A percentile compares a stretch with the other conserved stretches of the same genome.
Conservation (phyloP, 2,329 filamentous ascomycete species). For the Biscogniauxia marginata region DNA sequence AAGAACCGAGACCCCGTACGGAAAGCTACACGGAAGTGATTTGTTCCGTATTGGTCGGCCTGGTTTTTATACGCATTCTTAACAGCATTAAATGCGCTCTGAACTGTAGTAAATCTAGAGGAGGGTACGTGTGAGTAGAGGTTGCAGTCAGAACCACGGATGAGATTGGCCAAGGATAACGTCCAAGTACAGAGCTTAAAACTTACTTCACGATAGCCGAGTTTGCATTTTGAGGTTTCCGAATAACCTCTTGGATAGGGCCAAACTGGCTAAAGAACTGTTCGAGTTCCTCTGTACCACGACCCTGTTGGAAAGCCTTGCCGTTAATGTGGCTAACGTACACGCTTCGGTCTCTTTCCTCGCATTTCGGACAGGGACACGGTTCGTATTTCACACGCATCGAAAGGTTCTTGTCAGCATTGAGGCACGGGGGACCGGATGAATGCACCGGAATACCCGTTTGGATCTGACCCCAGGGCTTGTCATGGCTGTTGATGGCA, state of each 20-base stretch:
- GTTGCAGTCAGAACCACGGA: not conserved
- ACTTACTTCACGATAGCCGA: not conserved
- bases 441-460: not conserved
- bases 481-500: not conserved
- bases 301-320: not conserved
- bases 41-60: not conserved
- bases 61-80: not conserved
- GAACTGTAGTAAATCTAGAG: not conserved
- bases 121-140: not conserved
- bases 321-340: constrained; percentile 3
- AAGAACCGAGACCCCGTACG: constrained; percentile 2
- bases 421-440: constrained; percentile 12
- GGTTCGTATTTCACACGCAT: constrained; percentile 8
- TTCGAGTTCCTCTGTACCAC: not conserved
- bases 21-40: not conserved
- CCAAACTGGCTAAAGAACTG: constrained; percentile 16
- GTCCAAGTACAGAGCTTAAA: not conserved
- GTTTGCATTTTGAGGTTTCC: accelerated
- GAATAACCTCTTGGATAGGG: not conserved
- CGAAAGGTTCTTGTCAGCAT: not conserved
- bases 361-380: constrained; percentile 17
- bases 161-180: not conserved
- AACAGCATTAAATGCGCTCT: not conserved
- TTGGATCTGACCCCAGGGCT: not conserved
- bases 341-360: constrained; percentile 11